Base-by-base conservation (phyloP, 78 protist genomes). In the Abeoforma whisleri region DNA sequence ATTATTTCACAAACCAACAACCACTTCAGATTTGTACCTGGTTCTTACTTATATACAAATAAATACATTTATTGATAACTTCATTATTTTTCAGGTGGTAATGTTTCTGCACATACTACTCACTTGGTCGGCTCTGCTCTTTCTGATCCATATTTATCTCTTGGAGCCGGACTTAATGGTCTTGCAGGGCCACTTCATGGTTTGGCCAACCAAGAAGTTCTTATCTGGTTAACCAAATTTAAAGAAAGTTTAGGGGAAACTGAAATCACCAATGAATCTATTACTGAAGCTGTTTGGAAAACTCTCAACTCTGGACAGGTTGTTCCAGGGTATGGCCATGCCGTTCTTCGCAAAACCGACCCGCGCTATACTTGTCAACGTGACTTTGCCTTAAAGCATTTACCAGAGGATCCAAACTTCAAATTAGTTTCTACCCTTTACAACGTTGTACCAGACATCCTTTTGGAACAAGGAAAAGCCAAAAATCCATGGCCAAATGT, bases 101-200 rank as follows among this genome's bases (percentile, higher is more conserved):
- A 95, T 82, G 97, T 31, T 39, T 91, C 28, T 40, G 99, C 99
- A 31, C 99, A 96, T 90, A 75, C 98, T 34, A 91, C 96, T n/a
- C 97, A 92, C 88, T 90, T 96, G 39, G 99, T 96, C 36, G 99
- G 99, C 79, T 87, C 93, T 1, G 94, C 99, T 34, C 95, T 96
- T 39, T 93, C 97, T 19, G 99, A 96, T 87, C 97, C 98, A 33
- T 96, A 95, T 93, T 87, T 93, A 35, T 91, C 99, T 31, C 85
- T 92, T 36, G 76, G 93, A 30, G 98, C 96, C 40, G 96, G 96
- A 73, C 77, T 96, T 91, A 89, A 89, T 90, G 97, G 96, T 48
- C 92, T 96, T 25, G 98, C 98, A 23, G 98, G 98, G 28, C 97
- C 98, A 71, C 94, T 96, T 40, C 97, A 95, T 90, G 97, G 98